phyloP scores from a whole-genome alignment of 768 basidiomycete genomes.

The Suillus subalutaceus region DNA sequence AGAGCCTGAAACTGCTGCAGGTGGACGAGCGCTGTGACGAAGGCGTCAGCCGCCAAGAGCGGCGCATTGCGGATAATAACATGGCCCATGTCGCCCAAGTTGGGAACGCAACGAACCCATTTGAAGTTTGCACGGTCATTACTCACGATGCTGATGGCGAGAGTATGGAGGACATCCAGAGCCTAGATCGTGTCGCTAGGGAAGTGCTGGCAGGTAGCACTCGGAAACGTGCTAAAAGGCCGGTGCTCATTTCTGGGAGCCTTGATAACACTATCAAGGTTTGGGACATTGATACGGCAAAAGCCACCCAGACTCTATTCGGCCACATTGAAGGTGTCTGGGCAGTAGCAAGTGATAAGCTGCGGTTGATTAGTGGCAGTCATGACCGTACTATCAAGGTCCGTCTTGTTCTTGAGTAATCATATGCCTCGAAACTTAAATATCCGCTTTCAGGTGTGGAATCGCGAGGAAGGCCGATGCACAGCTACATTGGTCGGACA shows the following conservation, averaged over 20 bases:
- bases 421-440: conserved; percentile 3
- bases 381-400: conserved; percentile 99
- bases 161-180: conserved; percentile 17
- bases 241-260: conserved; percentile 85
- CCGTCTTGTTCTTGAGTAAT: conserved; percentile 25
- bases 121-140: conserved; percentile 33
- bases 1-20: conserved; percentile 81
- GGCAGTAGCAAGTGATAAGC: conserved; percentile 90
- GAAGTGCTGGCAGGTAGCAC: conserved; percentile 18
- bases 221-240: conserved; percentile 44
- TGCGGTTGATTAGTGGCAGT: conserved; percentile 89
- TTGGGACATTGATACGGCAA: conserved; percentile 92
- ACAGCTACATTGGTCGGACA: conserved; percentile 92
- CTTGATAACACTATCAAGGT: conserved; percentile 95
- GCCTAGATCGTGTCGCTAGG: conserved; percentile 11
- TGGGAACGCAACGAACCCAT: conserved; percentile 15
- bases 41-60: conserved; percentile 18
- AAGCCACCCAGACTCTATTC: conserved; percentile 81
- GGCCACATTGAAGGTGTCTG: conserved; percentile 99
- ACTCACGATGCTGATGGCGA: conserved; percentile 28
- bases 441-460: conserved; percentile 73
- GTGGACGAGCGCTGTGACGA: conserved; percentile 54
- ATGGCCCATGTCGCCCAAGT: conserved; percentile 20
- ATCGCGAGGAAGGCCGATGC: conserved; percentile 84
- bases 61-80: conserved; percentile 17